Conservation (phyloP, 139 green algal species). For the Chlorella vulgaris region DNA sequence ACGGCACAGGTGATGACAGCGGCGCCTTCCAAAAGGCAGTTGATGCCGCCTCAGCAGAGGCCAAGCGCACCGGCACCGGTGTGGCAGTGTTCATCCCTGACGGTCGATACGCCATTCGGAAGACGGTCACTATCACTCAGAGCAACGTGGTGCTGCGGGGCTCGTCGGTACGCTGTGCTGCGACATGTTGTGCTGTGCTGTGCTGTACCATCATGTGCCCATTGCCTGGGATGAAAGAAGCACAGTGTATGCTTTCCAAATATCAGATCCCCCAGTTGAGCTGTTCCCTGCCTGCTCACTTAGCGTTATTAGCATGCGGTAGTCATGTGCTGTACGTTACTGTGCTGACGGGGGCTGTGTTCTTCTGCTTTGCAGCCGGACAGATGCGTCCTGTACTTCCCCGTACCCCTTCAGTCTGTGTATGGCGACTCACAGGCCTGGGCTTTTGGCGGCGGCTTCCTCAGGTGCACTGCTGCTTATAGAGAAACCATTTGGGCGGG, state of each 20-base stretch:
- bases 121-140: not conserved
- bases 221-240: not conserved
- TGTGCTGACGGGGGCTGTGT: too few species aligned
- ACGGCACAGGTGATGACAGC: slow-evolving; percentile 1
- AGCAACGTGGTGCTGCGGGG: slow-evolving; percentile 16
- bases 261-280: too few species aligned
- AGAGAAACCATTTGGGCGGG: not conserved
- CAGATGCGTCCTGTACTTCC: slow-evolving; percentile 8
- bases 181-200: not conserved
- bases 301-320: too few species aligned
- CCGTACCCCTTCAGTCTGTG: not conserved
- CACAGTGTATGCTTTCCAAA: too few species aligned
- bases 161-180: not conserved
- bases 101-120: not conserved
- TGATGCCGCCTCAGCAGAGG: not conserved
- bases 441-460: slow-evolving; percentile 17
- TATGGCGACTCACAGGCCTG: slow-evolving; percentile 9
- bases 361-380: not conserved
- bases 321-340: too few species aligned
- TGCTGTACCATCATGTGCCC: not conserved
- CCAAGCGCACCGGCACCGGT: not conserved
- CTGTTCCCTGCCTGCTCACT: too few species aligned
- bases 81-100: slow-evolving; percentile 15
- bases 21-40: slow-evolving; percentile 1
- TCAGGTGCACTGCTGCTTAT: slow-evolving; percentile 1